Evolutionary conservation across 306 rosid genomes (phyloP), one percentile per base, ranked within the genome.

Genomic region (Glycyrrhiza uralensis): DNA sequence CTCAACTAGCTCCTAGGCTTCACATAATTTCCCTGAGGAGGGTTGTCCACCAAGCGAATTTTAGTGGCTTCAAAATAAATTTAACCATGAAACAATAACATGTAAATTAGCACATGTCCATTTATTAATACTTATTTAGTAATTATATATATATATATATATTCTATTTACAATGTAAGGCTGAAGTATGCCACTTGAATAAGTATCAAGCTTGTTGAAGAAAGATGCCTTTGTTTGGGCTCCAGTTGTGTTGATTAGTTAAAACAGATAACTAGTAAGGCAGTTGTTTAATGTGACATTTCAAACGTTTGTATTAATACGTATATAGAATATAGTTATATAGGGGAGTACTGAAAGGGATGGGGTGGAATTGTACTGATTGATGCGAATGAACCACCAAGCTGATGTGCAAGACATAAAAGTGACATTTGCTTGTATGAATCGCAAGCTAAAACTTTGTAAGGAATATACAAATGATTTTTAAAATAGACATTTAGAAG

Each of bases 341-440:
- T n/a, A 78, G 50, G 77, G 61, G 75, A 75, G 76, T 67, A 83
- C 26, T 3, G 82, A 85, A 75, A 76, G 47, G 33, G 87, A 85
- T 50, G 73, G 30, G 32, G 33, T 47, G 64, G 62, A 7, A 42
- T 79, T 74, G 87, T 74, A n/a, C n/a, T 83, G 96, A 83, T 86
- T 81, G 96, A 87, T 68, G 90, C 87, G 45, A 90, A 81, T 84
- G 81, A 88, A 82, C 91, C 80, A 90, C 98, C 96, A 79, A 76
- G 69, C 73, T 79, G 96, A 90, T 90, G 96, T 83, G 89, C 80
- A 54, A 77, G 83, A 78, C 28, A 51, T 35, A 66, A 81, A 87
- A 84, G 78, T 75, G 88, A 90, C 87, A 77, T 82, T 93, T 90
- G 97, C 98, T 88, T 93, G 87, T 90, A 88, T 90, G 90, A 82